Evolutionary conservation across 805 yeast species (phyloP).

Genomic region (Metschnikowia hibisci): DNA sequence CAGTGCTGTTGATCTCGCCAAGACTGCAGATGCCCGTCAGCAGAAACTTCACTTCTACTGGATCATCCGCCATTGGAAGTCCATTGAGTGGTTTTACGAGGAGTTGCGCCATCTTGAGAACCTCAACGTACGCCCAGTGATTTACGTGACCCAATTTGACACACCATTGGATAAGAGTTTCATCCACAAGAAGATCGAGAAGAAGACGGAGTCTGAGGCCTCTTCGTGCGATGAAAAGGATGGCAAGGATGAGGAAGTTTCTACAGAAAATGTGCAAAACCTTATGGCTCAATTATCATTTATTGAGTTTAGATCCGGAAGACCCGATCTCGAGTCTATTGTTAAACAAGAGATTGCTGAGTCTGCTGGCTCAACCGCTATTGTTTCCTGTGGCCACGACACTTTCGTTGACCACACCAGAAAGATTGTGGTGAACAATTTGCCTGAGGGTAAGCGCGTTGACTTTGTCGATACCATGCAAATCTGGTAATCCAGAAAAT

Average conservation of each 20-base stretch:
- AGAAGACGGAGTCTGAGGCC: slow-evolving; percentile 1
- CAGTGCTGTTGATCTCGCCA: slow-evolving; percentile 32
- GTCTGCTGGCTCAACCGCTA: slow-evolving; percentile 39
- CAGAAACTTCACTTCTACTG: slow-evolving; percentile 29
- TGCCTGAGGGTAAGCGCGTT: slow-evolving; percentile 45
- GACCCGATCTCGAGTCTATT: slow-evolving; percentile 37
- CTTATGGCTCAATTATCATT: slow-evolving; percentile 27
- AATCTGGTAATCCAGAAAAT: slow-evolving; percentile 46
- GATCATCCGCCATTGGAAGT: slow-evolving; percentile 38
- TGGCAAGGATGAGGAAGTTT: slow-evolving; percentile 4
- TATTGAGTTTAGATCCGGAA: slow-evolving; percentile 42
- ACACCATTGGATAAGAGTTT: slow-evolving; percentile 17
- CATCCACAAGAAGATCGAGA: slow-evolving; percentile 11
- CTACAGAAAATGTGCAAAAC: slow-evolving; percentile 9
- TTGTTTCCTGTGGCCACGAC: slow-evolving; percentile 63
- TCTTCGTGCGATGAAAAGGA: slow-evolving; percentile 8
- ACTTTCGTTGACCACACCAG: slow-evolving; percentile 55
- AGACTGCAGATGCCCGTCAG: slow-evolving; percentile 4
- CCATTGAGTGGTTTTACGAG: slow-evolving; percentile 37
- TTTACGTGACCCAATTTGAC: slow-evolving; percentile 27
- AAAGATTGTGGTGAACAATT: slow-evolving; percentile 39
- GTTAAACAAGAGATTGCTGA: slow-evolving; percentile 35
- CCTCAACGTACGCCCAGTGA: slow-evolving; percentile 32
- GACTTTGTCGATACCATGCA: slow-evolving; percentile 75
- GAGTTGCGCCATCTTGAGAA: slow-evolving; percentile 33